These are phyloP conservation scores for Trypanosoma caninum DNA, from an alignment of 208 protist species.

Conservation along the genomic window DNA sequence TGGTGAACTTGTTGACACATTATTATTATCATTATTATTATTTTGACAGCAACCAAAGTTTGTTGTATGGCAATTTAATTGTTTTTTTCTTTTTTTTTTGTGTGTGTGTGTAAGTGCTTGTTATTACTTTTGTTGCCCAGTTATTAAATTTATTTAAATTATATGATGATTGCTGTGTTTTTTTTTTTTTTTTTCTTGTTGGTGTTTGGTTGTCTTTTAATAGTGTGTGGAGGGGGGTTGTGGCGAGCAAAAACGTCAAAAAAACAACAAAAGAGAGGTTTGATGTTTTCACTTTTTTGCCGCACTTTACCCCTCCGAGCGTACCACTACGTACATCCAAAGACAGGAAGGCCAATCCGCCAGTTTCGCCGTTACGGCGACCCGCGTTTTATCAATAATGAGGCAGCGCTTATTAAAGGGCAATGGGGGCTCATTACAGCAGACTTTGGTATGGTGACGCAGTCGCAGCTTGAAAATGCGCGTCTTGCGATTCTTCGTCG, in stretches of 20 bases:
- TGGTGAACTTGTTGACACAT: no score
- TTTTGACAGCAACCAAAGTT: no score
- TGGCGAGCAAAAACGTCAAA: not conserved
- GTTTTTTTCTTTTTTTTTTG: conserved; percentile 4
- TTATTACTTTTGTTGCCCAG: no score
- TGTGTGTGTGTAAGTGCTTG: no score
- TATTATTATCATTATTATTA: no score
- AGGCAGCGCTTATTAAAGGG: conserved; percentile 76
- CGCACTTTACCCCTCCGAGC: conserved; percentile 37
- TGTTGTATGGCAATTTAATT: not conserved
- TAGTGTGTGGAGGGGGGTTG: not conserved
- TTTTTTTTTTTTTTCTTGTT: conserved; percentile 15
- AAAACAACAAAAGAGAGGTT: not conserved
- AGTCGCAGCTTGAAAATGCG: conserved; percentile 87
- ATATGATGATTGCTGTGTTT: no score
- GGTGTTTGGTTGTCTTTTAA: not conserved
- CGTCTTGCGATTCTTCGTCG: conserved; percentile 84
- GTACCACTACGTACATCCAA: conserved; percentile 91
- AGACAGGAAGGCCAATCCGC: conserved; percentile 72
- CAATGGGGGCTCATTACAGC: conserved; percentile 84
- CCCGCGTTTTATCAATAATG: conserved; percentile 90
- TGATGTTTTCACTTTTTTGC: conserved; percentile 31
- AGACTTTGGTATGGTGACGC: conserved; percentile 89
- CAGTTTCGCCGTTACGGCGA: conserved; percentile 86
- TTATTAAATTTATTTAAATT: no score